Base-by-base conservation (phyloP, 2,329 filamentous ascomycete genomes). In the Calonectria naviculata region DNA sequence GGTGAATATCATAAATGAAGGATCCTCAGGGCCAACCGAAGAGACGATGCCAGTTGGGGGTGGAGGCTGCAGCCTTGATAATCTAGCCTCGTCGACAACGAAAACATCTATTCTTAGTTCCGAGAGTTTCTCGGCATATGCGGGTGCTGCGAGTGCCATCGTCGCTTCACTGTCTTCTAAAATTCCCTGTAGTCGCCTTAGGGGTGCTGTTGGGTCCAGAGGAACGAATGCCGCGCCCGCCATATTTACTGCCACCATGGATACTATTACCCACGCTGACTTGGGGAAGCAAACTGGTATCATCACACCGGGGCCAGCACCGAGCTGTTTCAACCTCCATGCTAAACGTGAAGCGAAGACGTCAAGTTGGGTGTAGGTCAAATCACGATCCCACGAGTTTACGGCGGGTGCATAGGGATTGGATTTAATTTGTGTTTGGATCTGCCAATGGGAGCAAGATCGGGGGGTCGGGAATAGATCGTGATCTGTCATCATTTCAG, bases 191-290 rank as follows among this genome's bases (percentile, higher is more conserved):
- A 56, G 24, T 17, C 63, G 46, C 19, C 31, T 34, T 6, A 41
- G 21, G 1, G 63, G 63, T 8, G 46, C 47, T 2, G 31, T n/a
- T 19, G 63, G 63, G 17, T 65, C 63, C 19, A 65, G 36, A 54
- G 63, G 63, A 41, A 65, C 63, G 21, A 54, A 65, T 3, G 63
- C 47, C 4, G 36, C 63, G 19, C 63, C 63, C 1, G 63, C 29
- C 63, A 56, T 65, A 34, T 65, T 65, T 4, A 65, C 38, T 13
- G 63, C 63, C 19, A 65, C 47, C 47, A 65, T 65, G 13, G 63
- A 65, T 31, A 65, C 24, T 28, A 65, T 44, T 6, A 38, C 36
- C 63, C 63, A 65, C 5, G 49, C 63, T 7, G 47, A 56, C 38
- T 65, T 65, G 5, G 46, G 47, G 24, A 65, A 65, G 10, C 63